Percentiles rank a stretch among this genome's conserved stretches.
phyloP scores from a whole-genome alignment of 2,329 filamentous ascomycete genomes.

The Calonectria crousiana region DNA sequence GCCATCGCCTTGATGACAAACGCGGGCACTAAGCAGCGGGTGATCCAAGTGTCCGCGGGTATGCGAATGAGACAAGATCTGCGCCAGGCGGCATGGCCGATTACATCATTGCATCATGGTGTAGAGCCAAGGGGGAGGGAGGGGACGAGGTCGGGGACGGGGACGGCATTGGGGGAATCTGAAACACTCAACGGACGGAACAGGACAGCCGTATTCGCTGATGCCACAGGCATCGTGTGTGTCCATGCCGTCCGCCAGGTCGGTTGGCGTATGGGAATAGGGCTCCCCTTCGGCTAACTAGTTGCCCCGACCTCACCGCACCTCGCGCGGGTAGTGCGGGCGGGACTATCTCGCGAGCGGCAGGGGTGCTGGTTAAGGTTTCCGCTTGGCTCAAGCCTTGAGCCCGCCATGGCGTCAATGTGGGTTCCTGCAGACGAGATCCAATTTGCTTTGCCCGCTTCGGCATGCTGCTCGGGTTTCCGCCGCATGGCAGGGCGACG shows the following conservation, averaged over 20 bases:
- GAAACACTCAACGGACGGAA: background rate
- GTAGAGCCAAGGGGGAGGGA: background rate
- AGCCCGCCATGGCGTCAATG: slow-evolving; percentile 1
- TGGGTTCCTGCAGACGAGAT: background rate
- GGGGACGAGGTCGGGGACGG: too few relatives aligned
- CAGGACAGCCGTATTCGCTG: background rate
- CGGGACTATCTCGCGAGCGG: background rate
- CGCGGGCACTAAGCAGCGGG: background rate
- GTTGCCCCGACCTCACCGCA: background rate
- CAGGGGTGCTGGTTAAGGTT: background rate
- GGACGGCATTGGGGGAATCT: too few relatives aligned
- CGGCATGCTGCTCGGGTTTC: background rate
- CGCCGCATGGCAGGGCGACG: background rate
- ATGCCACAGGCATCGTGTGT: background rate
- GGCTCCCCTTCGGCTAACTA: background rate
- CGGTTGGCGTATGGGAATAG: background rate
- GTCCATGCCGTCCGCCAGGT: background rate
- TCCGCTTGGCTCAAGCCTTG: background rate
- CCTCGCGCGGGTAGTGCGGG: background rate
- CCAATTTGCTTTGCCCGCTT: slow-evolving; percentile 1
- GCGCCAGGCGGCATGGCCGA: background rate
- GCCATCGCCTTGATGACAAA: background rate
- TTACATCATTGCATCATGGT: background rate
- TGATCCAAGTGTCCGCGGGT: background rate
- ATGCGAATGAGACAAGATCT: background rate